Base-by-base conservation (phyloP, 2,329 filamentous ascomycete species). In the Venturia carpophila region DNA sequence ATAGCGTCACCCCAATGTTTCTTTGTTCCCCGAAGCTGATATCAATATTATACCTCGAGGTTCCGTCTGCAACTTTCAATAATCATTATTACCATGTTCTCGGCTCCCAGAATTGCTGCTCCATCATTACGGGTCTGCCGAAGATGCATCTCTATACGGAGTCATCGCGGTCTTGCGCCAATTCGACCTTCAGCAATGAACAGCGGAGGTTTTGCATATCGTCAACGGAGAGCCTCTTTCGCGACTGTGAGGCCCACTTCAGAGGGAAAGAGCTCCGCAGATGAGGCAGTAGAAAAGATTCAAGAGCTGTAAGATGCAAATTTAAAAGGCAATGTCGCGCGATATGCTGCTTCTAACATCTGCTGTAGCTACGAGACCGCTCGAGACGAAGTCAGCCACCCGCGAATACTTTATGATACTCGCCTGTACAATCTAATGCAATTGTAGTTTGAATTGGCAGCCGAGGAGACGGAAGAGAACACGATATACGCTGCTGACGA, bases 401-500 rank as follows among this genome's bases (percentile, higher is more conserved):
- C 34, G n/a, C n/a, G 21, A 52, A 15, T 15, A 52, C 15, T 27
- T 45, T 15, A 5, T 27, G 4, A 19, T 15, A 10, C 37, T 39
- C 3, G 15, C 15, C 2, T 6, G 11, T 19, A 5, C 11, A 61
- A 21, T 7, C 62, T 39, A 21, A 63, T n/a, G 6, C n/a, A n/a
- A 3, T 27, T 52, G 11, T 56, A 73, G 71, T 82, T 82, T 69
- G 79, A 83, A 65, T 81, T 81, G 41, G 80, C 80, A 39, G 74
- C 76, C 64, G 80, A 83, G 67, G 80, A 82, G 69, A 81, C 79
- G 21, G 76, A 79, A 68, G 83, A 82, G 73, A 79, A 80, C 66
- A 81, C 80, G 13, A 79, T 83, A 41, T 84, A 84, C 71, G 83
- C 83, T 1, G 75, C 79, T 21, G 81, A 81, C 34, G 82, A 84